A percentile compares a stretch with the other conserved stretches of the same genome.
These are phyloP conservation scores for Kwoniella newhampshirensis DNA, from an alignment of 768 basidiomycete genomes.

Conservation along the genomic window DNA sequence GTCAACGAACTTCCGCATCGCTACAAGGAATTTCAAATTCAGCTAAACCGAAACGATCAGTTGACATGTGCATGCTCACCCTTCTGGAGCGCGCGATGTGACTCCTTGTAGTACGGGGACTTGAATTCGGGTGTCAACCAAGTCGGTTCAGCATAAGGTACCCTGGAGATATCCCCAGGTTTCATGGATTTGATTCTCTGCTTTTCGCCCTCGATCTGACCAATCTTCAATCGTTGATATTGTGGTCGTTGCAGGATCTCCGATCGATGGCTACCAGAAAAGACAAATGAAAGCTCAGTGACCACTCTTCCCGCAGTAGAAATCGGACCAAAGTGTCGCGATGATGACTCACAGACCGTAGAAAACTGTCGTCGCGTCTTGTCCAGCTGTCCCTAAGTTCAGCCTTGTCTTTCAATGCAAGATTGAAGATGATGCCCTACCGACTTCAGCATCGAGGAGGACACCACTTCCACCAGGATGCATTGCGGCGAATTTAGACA, in stretches of 20 bases:
- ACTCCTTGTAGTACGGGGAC: constrained; percentile 75
- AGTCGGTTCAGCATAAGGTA: constrained; percentile 82
- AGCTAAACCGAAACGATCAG: background rate
- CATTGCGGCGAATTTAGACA: constrained; percentile 73
- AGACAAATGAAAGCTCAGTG: no score
- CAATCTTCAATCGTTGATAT: constrained; percentile 66
- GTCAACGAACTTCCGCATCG: constrained; percentile 67
- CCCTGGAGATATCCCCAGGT: constrained; percentile 63
- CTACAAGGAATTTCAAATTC: constrained; percentile 48
- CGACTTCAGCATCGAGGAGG: constrained; percentile 73
- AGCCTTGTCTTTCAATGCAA: background rate
- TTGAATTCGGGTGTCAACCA: constrained; percentile 73
- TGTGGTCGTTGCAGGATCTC: constrained; percentile 77
- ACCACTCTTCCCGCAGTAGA: background rate
- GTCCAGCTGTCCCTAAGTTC: constrained; percentile 66
- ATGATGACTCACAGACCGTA: constrained; percentile 65
- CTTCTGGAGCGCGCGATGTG: constrained; percentile 55
- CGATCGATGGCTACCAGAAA: constrained; percentile 62
- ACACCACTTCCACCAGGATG: constrained; percentile 79
- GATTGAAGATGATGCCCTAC: no score
- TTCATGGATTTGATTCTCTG: constrained; percentile 59
- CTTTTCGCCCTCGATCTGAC: constrained; percentile 65
- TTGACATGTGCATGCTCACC: constrained; percentile 22
- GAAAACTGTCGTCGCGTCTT: constrained; percentile 84
- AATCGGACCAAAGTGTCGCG: background rate